Percentiles rank a stretch among this genome's conserved stretches.
Evolutionary conservation across 2,329 filamentous ascomycete species (phyloP).

Genomic region (Berkeleyomyces rouxiae): DNA sequence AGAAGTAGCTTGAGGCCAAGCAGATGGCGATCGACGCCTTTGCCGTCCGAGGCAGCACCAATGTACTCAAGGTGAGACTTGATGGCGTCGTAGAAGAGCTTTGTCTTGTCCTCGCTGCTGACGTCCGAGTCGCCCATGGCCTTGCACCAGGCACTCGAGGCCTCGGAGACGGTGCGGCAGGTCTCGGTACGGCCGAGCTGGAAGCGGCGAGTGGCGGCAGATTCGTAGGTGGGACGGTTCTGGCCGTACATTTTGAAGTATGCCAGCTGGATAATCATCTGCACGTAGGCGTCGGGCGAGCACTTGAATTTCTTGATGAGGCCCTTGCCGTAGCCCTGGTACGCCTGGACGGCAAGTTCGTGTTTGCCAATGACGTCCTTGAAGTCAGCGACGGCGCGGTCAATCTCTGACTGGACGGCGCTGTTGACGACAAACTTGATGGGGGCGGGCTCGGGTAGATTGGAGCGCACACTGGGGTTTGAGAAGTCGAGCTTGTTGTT

Average conservation of each 20-base stretch:
- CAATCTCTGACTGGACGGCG: slow-evolving; percentile 60
- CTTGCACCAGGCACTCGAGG: slow-evolving; percentile 76
- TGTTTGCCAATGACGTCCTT: slow-evolving; percentile 66
- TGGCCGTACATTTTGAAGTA: slow-evolving; percentile 99
- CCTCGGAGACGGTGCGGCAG: slow-evolving; percentile 80
- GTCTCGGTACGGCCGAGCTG: slow-evolving; percentile 94
- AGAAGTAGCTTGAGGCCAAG: slow-evolving; percentile 91
- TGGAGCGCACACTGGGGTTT: slow-evolving; percentile 58
- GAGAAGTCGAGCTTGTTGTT: slow-evolving; percentile 87
- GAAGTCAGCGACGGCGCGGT: slow-evolving; percentile 65
- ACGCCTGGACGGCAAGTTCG: slow-evolving; percentile 84
- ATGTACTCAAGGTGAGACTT: slow-evolving; percentile 82
- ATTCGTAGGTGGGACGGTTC: slow-evolving; percentile 95
- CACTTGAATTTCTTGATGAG: slow-evolving; percentile 99
- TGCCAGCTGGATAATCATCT: slow-evolving; percentile 95
- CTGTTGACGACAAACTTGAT: slow-evolving; percentile 65
- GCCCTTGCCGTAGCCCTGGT: slow-evolving; percentile 94
- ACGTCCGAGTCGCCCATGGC: slow-evolving; percentile 58
- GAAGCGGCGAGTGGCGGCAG: slow-evolving; percentile 84
- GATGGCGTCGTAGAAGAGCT: slow-evolving; percentile 68
- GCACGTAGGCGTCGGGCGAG: slow-evolving; percentile 91
- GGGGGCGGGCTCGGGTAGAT: slow-evolving; percentile 63
- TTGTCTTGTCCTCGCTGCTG: slow-evolving; percentile 47
- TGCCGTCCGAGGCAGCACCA: slow-evolving; percentile 70
- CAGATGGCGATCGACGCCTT: slow-evolving; percentile 90